Evolutionary conservation across 495 filamentous ascomycete species (phyloP), one percentile per base, ranked within the genome.

Genomic region (Parathielavia hyrcaniae): DNA sequence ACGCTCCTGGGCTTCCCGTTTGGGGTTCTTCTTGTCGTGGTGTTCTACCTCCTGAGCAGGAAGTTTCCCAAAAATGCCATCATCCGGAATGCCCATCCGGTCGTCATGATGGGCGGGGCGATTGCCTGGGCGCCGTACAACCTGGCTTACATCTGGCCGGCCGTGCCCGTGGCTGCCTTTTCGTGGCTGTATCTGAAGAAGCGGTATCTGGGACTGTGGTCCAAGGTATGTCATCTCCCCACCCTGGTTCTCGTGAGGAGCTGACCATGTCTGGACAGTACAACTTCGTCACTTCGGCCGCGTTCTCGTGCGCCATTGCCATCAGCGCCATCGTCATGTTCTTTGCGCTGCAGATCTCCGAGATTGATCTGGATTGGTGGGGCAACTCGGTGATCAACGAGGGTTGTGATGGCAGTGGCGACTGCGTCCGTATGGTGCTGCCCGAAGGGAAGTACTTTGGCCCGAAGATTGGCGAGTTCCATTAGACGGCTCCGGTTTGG

Each of bases 221-320:
- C 71, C 20, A 76, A 76, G 69, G 69, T 72, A 60, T 40, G 64
- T 54, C 45, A 52, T 23, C 7, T 20, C 26, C 13, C 39, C 7
- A 4, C 46, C 20, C 22, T 12, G 48, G 4, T 19, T 17, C 30
- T 11, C 10, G 16, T 8, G 9, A 22, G 0, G n/a, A 16, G 4
- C 43, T 34, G 13, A 50, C 39, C 2, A 30, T 3, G 6, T 14
- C 22, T 53, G 5, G 7, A 8, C 57, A 71, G 71, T 77, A 75
- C 62, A 75, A 75, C 64, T 77, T 71, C 40, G 68, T 75, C 16
- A 61, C 70, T 17, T 75, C 71, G 0, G 73, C 74, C 0, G 67
- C 69, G 16, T 71, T 71, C 12, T 68, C 64, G 12, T 65, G 62
- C 57, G 74, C 68, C 39, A 68, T 77, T 36, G 74, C 74, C 16